Evolutionary conservation across 2,329 filamentous ascomycete genomes (phyloP).

Genomic region (Ceratocystis cubensis): DNA sequence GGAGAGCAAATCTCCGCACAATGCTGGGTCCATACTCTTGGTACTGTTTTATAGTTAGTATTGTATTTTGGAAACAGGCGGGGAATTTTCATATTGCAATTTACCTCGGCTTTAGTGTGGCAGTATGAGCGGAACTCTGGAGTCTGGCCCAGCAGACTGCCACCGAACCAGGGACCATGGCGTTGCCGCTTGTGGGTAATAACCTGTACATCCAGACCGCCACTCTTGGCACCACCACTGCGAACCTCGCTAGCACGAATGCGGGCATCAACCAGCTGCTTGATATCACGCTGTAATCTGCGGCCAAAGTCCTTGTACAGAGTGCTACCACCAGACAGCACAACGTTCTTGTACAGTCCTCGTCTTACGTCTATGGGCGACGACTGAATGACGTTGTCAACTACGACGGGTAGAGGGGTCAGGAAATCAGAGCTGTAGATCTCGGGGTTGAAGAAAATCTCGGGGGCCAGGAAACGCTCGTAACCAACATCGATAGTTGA

Average conservation of each 20-base stretch:
- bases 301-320: constrained; percentile 98
- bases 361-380: constrained; percentile 95
- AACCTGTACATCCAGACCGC: constrained; percentile 90
- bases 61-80: background rate
- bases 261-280: constrained; percentile 83
- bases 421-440: constrained; percentile 99
- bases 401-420: constrained; percentile 84
- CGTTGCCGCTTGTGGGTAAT: constrained; percentile 95
- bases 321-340: constrained; percentile 90
- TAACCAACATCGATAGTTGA: constrained; percentile 88
- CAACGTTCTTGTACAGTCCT: constrained; percentile 99
- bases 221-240: constrained; percentile 84
- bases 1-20: constrained; percentile 81
- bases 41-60: constrained; percentile 44
- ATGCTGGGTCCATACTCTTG: constrained; percentile 94
- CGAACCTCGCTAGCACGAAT: constrained; percentile 85
- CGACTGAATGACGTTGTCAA: constrained; percentile 93
- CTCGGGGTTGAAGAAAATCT: constrained; percentile 99
- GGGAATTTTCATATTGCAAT: constrained; percentile 17
- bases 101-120: constrained; percentile 72
- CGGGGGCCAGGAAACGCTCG: constrained; percentile 92
- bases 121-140: constrained; percentile 98
- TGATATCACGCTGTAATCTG: constrained; percentile 90
- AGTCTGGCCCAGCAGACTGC: constrained; percentile 88
- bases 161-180: constrained; percentile 97